phyloP scores from a whole-genome alignment of 306 rosid genomes.

The Prunus mira region DNA sequence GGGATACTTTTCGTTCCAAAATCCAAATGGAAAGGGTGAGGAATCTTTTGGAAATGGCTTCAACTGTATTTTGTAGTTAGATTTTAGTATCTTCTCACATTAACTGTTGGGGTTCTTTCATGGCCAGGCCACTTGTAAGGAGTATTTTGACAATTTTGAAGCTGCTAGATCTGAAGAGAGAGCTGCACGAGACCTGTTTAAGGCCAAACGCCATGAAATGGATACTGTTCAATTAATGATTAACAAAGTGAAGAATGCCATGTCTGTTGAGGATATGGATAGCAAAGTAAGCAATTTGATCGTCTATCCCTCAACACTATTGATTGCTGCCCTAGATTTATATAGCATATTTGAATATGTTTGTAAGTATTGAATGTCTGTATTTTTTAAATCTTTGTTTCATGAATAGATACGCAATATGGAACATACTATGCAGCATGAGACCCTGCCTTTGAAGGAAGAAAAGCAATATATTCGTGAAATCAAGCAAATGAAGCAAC shows the following conservation, averaged over 20 bases:
- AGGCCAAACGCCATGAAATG: conserved; percentile 67
- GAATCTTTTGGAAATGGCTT: not conserved
- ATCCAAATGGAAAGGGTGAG: conserved; percentile 54
- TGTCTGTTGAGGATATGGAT: conserved; percentile 66
- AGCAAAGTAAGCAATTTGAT: conserved; percentile 44
- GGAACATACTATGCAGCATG: conserved; percentile 76
- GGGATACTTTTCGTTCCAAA: conserved; percentile 56
- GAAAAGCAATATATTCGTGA: conserved; percentile 76
- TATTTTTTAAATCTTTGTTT: conserved; percentile 16
- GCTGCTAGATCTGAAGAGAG: conserved; percentile 51
- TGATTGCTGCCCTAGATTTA: not conserved
- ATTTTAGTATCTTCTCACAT: conserved; percentile 15
- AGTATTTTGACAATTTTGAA: conserved; percentile 38
- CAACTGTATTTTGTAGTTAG: conserved; percentile 5
- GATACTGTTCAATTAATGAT: conserved; percentile 60
- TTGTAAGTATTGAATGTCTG: conserved; percentile 11
- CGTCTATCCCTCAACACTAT: not conserved
- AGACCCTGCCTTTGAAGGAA: conserved; percentile 71
- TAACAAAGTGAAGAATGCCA: conserved; percentile 63
- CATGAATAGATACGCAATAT: conserved; percentile 58
- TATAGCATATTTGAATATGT: conserved; percentile 12
- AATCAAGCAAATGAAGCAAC: conserved; percentile 74
- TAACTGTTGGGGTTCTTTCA: conserved; percentile 25
- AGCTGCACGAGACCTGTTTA: conserved; percentile 55
- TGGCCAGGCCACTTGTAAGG: conserved; percentile 54